phyloP scores from a whole-genome alignment of 192 early-diverging fungal genomes.

The Umbelopsis ramanniana region DNA sequence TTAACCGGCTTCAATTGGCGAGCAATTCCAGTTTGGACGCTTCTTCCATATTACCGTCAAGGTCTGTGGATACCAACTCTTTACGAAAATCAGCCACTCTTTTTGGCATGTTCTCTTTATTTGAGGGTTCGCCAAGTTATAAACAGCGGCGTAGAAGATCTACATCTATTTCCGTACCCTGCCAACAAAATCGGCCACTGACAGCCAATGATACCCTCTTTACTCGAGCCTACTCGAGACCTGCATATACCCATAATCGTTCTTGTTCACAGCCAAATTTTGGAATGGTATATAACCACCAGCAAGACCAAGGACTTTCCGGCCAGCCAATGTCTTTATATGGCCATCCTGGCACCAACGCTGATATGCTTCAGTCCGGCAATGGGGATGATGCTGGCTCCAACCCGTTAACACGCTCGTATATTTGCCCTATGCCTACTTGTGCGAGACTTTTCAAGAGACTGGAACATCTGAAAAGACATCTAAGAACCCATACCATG shows the following conservation, averaged over 20 bases:
- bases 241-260: slow-evolving; percentile 6
- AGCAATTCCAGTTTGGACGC: not conserved
- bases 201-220: slow-evolving; percentile 1
- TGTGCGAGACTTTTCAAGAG: slow-evolving; percentile 62
- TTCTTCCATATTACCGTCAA: slow-evolving; percentile 25
- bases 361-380: not conserved
- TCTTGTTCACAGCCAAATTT: slow-evolving; percentile 1
- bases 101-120: slow-evolving; percentile 62
- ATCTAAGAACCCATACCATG: slow-evolving; percentile 62
- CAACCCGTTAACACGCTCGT: slow-evolving; percentile 24
- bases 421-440: slow-evolving; percentile 53
- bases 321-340: not conserved
- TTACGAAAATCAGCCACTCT: slow-evolving; percentile 36
- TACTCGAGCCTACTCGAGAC: not conserved
- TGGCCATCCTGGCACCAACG: not conserved
- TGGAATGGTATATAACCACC: not conserved
- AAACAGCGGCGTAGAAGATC: slow-evolving; percentile 69
- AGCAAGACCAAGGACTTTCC: slow-evolving; percentile 1
- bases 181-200: not conserved
- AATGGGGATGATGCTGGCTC: not conserved
- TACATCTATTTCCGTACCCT: slow-evolving; percentile 33
- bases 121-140: slow-evolving; percentile 75
- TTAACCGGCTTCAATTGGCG: slow-evolving; percentile 7
- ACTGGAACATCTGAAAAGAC: slow-evolving; percentile 61
- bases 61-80: slow-evolving; percentile 37